Conservation (phyloP, 106 monocot species). For the Dioscorea alata region DNA sequence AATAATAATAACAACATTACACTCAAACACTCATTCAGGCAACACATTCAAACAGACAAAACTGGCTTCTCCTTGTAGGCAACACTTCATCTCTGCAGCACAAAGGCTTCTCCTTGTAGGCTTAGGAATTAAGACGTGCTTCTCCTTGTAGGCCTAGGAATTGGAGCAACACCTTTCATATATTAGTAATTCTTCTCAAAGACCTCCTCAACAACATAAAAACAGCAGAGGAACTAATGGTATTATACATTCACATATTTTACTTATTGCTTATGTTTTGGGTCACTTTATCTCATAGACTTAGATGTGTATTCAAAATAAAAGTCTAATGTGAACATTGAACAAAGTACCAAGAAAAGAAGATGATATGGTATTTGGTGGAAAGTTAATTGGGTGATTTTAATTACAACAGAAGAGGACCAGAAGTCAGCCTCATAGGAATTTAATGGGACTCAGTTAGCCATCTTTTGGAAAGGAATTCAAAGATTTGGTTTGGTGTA, state of each 20-base stretch:
- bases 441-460: not conserved
- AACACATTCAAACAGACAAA: no score
- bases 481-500: not conserved
- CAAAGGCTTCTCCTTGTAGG: no score
- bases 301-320: conserved; percentile 5
- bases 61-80: no score
- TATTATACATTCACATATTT: conserved; percentile 3
- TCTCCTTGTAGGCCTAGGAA: conserved; percentile 85
- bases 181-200: conserved; percentile 78
- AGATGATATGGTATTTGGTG: not conserved
- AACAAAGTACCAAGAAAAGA: conserved; percentile 10
- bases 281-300: not conserved
- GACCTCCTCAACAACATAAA: conserved; percentile 84
- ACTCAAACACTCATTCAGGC: no score
- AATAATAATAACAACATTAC: no score
- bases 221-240: conserved; percentile 51
- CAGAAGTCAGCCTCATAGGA: not conserved
- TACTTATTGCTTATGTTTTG: no score
- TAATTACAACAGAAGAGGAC: not conserved
- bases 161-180: conserved; percentile 90
- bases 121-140: conserved; percentile 83
- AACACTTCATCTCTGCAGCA: no score
- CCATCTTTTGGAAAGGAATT: not conserved
- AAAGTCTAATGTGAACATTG: no score
- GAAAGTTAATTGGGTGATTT: not conserved